A percentile compares a stretch with the other conserved stretches of the same genome.
These are phyloP conservation scores for Fusarium haematococcum DNA, from an alignment of 2,329 filamentous ascomycete genomes.

Conservation along the genomic window DNA sequence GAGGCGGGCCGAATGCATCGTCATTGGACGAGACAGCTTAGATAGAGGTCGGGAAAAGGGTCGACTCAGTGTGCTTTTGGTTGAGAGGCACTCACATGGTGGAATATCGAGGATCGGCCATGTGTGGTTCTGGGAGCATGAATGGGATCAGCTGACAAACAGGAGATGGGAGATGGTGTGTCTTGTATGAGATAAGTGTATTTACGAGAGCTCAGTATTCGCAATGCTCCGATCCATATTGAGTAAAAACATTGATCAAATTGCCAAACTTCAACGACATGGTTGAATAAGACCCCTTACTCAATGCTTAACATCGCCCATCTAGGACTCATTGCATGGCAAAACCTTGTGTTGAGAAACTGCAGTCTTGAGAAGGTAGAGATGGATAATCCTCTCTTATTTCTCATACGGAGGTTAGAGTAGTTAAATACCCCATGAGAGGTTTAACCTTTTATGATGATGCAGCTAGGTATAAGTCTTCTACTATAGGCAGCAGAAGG, in stretches of 20 bases:
- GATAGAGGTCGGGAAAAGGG: not conserved
- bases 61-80: not conserved
- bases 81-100: not conserved
- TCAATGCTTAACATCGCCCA: not conserved
- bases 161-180: not conserved
- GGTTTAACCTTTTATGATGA: too few species aligned
- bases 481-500: too few species aligned
- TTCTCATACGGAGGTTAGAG: too few species aligned
- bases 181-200: not conserved
- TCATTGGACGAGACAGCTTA: not conserved
- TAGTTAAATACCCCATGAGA: too few species aligned
- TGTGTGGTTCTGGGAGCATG: not conserved
- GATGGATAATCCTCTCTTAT: too few species aligned
- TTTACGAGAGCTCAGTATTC: not conserved
- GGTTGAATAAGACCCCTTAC: not conserved
- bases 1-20: not conserved
- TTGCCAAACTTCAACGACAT: not conserved
- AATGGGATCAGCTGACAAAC: not conserved
- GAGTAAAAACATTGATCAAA: not conserved
- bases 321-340: not conserved
- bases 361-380: too few species aligned
- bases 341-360: too few species aligned
- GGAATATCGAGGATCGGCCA: not conserved
- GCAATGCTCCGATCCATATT: not conserved
- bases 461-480: too few species aligned